These are phyloP conservation scores for Skeletonema grethae DNA, from an alignment of 108 stramenopile genomes.

Conservation along the genomic window DNA sequence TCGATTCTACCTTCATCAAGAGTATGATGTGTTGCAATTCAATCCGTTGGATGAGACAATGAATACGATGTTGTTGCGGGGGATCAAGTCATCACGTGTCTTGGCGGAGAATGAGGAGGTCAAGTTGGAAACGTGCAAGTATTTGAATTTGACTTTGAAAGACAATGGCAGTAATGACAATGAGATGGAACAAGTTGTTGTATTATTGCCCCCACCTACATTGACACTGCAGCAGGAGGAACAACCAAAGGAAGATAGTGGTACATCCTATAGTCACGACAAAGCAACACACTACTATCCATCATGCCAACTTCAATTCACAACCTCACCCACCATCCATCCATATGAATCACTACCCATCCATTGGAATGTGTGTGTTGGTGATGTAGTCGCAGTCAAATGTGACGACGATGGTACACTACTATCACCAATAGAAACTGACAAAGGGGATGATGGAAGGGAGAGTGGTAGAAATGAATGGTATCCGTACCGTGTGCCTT, in stretches of 20 bases:
- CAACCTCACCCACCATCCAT: background rate
- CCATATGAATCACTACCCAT: conserved; percentile 7
- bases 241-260: background rate
- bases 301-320: background rate
- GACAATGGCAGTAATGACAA: background rate
- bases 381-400: conserved; percentile 48
- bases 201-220: background rate
- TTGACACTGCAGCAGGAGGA: background rate
- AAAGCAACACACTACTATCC: background rate
- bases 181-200: background rate
- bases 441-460: background rate
- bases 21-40: conserved; percentile 13
- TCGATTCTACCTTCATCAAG: conserved; percentile 17
- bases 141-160: background rate
- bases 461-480: background rate
- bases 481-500: conserved; percentile 39
- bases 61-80: conserved; percentile 5
- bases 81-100: conserved; percentile 13
- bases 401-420: background rate
- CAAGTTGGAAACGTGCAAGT: background rate
- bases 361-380: conserved; percentile 32
- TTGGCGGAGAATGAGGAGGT: background rate
- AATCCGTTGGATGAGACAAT: background rate
- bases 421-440: conserved; percentile 3
- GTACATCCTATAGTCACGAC: background rate